phyloP scores from a whole-genome alignment of 257 asterid species.

The Mitragyna speciosa region DNA sequence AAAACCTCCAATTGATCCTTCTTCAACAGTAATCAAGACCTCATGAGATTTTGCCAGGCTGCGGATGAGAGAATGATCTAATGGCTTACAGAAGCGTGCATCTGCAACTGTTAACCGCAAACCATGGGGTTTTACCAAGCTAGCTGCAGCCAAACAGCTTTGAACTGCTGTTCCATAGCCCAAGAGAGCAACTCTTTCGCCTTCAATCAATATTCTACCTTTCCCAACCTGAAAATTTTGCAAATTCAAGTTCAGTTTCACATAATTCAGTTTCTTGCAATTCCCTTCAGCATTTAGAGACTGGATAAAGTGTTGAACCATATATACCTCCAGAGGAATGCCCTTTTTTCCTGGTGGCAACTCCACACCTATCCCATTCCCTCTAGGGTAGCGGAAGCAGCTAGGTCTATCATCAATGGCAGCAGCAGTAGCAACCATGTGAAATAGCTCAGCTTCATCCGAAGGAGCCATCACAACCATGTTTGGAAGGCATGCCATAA shows the following conservation, averaged over 20 bases:
- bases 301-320: background rate
- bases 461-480: constrained; percentile 99
- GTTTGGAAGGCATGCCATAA: constrained; percentile 97
- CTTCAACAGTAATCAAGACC: constrained; percentile 83
- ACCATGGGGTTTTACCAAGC: constrained; percentile 55
- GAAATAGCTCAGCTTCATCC: constrained; percentile 83
- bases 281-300: background rate
- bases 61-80: constrained; percentile 72
- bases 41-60: constrained; percentile 80
- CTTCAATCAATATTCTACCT: constrained; percentile 77
- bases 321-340: constrained; percentile 70
- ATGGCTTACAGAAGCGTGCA: constrained; percentile 94
- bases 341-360: constrained; percentile 89
- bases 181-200: constrained; percentile 87
- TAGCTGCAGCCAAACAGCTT: constrained; percentile 86
- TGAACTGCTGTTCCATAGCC: constrained; percentile 90
- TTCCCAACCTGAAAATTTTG: constrained; percentile 58
- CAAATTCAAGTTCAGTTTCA: background rate
- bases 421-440: constrained; percentile 97
- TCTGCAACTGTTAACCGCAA: constrained; percentile 74
- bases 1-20: constrained; percentile 98
- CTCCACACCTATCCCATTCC: constrained; percentile 78
- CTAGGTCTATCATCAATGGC: constrained; percentile 93
- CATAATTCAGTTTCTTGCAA: background rate
- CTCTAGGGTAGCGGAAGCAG: constrained; percentile 90